Base-by-base conservation (phyloP, 768 basidiomycete genomes). In the Tubosaeta sp. region DNA sequence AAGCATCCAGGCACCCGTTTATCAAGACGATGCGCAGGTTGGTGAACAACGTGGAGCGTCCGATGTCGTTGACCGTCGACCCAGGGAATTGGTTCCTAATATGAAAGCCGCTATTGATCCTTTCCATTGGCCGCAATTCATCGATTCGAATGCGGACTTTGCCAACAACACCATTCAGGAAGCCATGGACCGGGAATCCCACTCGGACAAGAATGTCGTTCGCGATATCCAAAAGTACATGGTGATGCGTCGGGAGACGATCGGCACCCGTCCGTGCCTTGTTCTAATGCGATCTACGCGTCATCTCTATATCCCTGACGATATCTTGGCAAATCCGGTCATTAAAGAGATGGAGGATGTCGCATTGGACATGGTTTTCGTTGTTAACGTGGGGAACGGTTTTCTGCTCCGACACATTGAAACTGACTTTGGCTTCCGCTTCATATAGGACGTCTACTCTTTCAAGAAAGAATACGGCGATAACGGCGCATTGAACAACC, bases 211-310 rank as follows among this genome's bases (percentile, higher is more conserved):
- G 27, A 36, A 46, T 14, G 41, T 24, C 10, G 18, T 56, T 31
- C 55, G 56, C 38, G 43, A 58, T 32, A 59, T 66, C 22, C 62
- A 64, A 32, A 53, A 56, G 11, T 66, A 66, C 45, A 62, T 60
- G 62, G 31, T 66, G 40, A 62, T 53, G 51, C 65, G 65, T 30
- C 62, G 65, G 25, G 58, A 66, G 48, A 49, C 65, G 18, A 60
- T 66, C 42, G 65, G 65, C 29, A 63, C 63, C 30, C 61, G 60
- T 24, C 65, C 65, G 4, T 64, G 62, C 41, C 42, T 66, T 38
- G 64, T 64, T 43, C 45, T 66, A 16, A 62, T 66, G 64, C 62
- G 61, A 21, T 66, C 66, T 4, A 59, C 54, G 42, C 64, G 65
- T 18, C 54, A 39, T 12, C 55, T 67, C 32, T 57, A 60, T 46